Evolutionary conservation across 345 rosid species (phyloP), one percentile per base, ranked within the genome.

Genomic region (Dimocarpus longan): DNA sequence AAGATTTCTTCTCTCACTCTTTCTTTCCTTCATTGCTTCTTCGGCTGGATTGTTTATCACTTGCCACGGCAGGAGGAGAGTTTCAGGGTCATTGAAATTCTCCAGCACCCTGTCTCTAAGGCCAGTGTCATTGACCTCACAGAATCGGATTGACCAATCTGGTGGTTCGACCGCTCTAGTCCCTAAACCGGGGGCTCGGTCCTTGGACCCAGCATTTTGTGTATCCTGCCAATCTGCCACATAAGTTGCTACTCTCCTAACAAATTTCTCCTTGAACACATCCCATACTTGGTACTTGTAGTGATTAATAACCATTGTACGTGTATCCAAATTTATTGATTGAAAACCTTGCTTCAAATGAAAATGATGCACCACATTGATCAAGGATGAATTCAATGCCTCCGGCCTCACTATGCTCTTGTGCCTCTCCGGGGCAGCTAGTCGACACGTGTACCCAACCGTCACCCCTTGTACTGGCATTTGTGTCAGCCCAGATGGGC

Each of bases 261-360:
- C 84, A 79, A 95, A 93, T 82, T 95, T 95, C 83, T 95, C 92
- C 80, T 92, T 93, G 65, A 95, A 91, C 86, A 93, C 98, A 6
- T 93, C 95, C 98, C 98, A 95, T 0, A 91, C 98, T 48, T 95
- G 98, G 77, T 88, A 93, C 77, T 95, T 93, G 48, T 95, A 95
- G 76, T 95, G 98, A 26, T 95, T 95, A 37, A 93, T 86, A 26
- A 90, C 90, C 92, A 95, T 74, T 60, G 73, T 6, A 4, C 83
- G 85, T 28, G 78, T 84, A 9, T 88, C 90, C 74, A 88, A 80
- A 76, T 95, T 86, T 26, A 83, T 75, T 42, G 76, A 88, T 9
- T 74, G 79, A 50, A 80, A 92, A 0, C 88, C 93, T 21, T 83
- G 72, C 67, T 85, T 77, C 56, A 93, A 74, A 40, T 93, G 97